These are phyloP conservation scores for Blastobotrys parvus DNA, from an alignment of 805 yeast genomes.

Conservation along the genomic window DNA sequence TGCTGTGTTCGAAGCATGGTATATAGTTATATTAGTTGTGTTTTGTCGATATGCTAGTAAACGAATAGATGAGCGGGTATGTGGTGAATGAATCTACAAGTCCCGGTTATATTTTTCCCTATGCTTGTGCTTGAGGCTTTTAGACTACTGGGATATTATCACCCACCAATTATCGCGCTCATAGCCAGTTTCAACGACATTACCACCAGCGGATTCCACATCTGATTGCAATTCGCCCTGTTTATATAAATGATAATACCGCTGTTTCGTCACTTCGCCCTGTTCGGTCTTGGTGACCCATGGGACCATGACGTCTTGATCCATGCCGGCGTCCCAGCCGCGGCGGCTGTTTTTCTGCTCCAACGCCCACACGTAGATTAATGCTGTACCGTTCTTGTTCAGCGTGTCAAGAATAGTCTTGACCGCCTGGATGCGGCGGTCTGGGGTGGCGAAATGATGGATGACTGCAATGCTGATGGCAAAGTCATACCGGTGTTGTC, in stretches of 20 bases:
- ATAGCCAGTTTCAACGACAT: constrained; percentile 64
- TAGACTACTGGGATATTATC: constrained; percentile 6
- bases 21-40: too few species aligned
- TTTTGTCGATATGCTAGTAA: too few species aligned
- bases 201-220: constrained; percentile 62
- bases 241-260: constrained; percentile 82
- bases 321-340: constrained; percentile 87
- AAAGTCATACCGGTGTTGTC: constrained; percentile 51
- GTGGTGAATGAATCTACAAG: too few species aligned
- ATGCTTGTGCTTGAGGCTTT: too few species aligned
- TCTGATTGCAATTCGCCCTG: constrained; percentile 77
- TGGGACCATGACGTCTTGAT: constrained; percentile 90
- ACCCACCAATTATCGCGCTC: constrained; percentile 96
- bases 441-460: constrained; percentile 86
- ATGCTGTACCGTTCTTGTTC: constrained; percentile 52
- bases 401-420: constrained; percentile 55
- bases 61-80: too few species aligned
- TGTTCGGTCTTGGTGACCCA: constrained; percentile 69
- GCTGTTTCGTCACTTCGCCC: constrained; percentile 47
- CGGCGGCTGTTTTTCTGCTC: constrained; percentile 84
- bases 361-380: constrained; percentile 94
- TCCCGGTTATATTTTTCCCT: too few species aligned
- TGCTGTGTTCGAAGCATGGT: too few species aligned
- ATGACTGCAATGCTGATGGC: constrained; percentile 94
- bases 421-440: constrained; percentile 72